Percentiles rank a stretch among this genome's conserved stretches.
Evolutionary conservation across 306 rosid genomes (phyloP).

Genomic region (Rosa chinensis): DNA sequence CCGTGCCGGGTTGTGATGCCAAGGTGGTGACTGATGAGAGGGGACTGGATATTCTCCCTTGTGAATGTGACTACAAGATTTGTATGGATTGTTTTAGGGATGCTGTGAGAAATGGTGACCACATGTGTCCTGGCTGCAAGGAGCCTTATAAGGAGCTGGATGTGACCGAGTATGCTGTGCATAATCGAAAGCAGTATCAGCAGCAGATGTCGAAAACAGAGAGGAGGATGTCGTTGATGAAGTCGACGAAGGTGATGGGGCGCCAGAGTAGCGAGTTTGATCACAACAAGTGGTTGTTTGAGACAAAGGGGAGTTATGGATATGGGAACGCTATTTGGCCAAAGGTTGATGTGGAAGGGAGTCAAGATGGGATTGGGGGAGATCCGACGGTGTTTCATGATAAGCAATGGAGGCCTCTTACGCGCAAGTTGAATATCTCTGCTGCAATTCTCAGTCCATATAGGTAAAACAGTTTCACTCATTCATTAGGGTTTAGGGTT

Average conservation of each 20-base stretch:
- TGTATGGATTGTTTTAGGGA: conserved; percentile 67
- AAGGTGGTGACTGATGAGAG: conserved; percentile 58
- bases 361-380: conserved; percentile 51
- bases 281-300: conserved; percentile 57
- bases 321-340: conserved; percentile 85
- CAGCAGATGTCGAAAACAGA: conserved; percentile 46
- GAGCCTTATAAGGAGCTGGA: conserved; percentile 45
- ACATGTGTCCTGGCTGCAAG: conserved; percentile 62
- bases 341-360: conserved; percentile 38
- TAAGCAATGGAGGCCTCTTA: conserved; percentile 65
- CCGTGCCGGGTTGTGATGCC: conserved; percentile 54
- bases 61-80: conserved; percentile 63
- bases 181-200: conserved; percentile 6
- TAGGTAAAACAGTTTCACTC: conserved; percentile 38
- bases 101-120: conserved; percentile 45
- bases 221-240: conserved; percentile 54
- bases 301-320: conserved; percentile 69
- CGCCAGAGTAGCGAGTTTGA: conserved; percentile 52
- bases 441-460: conserved; percentile 73
- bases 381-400: conserved; percentile 52
- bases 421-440: conserved; percentile 50
- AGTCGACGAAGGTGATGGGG: conserved; percentile 41
- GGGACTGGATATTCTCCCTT: conserved; percentile 61
- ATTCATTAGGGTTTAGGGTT: not conserved
- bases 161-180: conserved; percentile 11